phyloP scores from a whole-genome alignment of 2,329 filamentous ascomycete genomes.

The Ophiosphaerella herpotricha region DNA sequence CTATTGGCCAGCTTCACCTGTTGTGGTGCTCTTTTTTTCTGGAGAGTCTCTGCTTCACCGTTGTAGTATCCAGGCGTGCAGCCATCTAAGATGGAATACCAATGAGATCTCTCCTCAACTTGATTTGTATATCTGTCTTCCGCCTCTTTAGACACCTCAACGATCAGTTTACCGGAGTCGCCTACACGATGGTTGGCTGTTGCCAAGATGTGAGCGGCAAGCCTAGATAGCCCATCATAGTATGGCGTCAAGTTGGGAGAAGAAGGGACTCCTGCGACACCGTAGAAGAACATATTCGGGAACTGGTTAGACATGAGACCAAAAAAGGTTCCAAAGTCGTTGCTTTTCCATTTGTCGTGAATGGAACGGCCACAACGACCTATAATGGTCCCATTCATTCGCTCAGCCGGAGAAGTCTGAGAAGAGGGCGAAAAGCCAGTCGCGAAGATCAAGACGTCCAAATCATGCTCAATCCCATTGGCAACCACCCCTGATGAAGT shows the following conservation, averaged over 20 bases:
- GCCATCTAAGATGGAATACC: not conserved
- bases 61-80: not conserved
- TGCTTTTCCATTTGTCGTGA: conserved; percentile 51
- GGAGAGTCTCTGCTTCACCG: not conserved
- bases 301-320: conserved; percentile 16
- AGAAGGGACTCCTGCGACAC: not conserved
- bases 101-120: not conserved
- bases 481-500: conserved; percentile 54
- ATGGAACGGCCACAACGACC: conserved; percentile 53
- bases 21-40: not conserved
- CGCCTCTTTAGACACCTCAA: not conserved
- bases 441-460: conserved; percentile 52
- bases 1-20: not conserved
- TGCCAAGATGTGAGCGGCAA: not conserved
- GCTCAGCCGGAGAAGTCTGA: conserved; percentile 23
- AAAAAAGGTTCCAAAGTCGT: conserved; percentile 52
- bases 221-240: not conserved
- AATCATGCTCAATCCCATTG: conserved; percentile 52
- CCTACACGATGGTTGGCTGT: not conserved
- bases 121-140: not conserved
- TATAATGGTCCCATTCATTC: conserved; percentile 37
- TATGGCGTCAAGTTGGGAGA: not conserved
- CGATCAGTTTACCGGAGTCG: not conserved
- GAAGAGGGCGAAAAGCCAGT: conserved; percentile 48
- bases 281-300: conserved; percentile 21